Evolutionary conservation across 2,329 filamentous ascomycete genomes (phyloP), one percentile per base, ranked within the genome.

Genomic region (Trichothecium roseum): DNA sequence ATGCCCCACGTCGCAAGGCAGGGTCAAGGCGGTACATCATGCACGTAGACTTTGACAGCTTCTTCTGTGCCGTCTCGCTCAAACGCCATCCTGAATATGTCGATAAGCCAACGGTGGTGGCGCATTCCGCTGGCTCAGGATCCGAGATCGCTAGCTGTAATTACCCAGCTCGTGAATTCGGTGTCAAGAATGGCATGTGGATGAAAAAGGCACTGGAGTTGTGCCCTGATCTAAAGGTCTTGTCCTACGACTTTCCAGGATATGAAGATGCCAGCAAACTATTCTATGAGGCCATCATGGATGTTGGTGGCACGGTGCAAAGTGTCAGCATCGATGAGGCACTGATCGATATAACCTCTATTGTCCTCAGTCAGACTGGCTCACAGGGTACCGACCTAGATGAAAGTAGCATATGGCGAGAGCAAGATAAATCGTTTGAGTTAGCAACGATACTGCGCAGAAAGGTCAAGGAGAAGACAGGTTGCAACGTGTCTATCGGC

Each of bases 181-280:
- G 89, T 1, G 70, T 98, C 37, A 94, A 88, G 53, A 98, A 98
- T 47, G 93, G 93, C 27, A 98, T 96, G 91, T 98, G 93, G 91
- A 96, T 98, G 89, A 93, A 89, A 54, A 71, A 73, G 24, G 91
- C 91, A 0, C 68, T 81, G 40, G 81, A 91, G 45, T 57, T 91
- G 14, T 98, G 87, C 51, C 81, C 89, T 1, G 76, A 86, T 16
- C 65, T 98, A 14, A 87, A 93, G 46, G 79, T 96, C 2, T 54
- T 98, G n/a, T 84, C 88, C 0, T 98, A 98, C 48, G 88, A 98
- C 51, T 98, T 96, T 51, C 81, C 84, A 2, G 89, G 79, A 0
- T 98, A 98, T 46, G 91, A 98, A 63, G 82, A 88, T 40, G 86
- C 88, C 1, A 98, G 91, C 50, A 72, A 75, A 37, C 69, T 76